Base-by-base conservation (phyloP, 2,329 filamentous ascomycete genomes). In the Cladosporium oxysporum region DNA sequence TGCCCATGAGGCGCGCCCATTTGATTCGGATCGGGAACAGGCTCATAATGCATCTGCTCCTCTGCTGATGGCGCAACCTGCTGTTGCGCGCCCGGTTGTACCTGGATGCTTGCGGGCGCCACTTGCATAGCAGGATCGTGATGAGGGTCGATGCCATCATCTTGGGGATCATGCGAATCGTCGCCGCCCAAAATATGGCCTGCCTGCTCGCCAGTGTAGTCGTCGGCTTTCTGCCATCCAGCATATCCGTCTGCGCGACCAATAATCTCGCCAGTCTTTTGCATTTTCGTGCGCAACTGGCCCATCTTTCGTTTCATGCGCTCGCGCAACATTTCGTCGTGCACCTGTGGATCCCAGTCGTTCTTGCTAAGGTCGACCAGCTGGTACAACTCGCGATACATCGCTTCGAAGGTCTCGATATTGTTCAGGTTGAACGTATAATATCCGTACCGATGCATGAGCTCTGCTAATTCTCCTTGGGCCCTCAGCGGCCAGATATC, bases 291-390 rank as follows among this genome's bases (percentile, higher is more conserved):
- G 41, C 76, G 72, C n/a, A 78, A 68, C 61, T 77, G 75, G 11
- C 71, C 74, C 75, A 78, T 77, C 66, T 78, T 78, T 33, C 75
- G 72, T 69, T 77, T 76, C 69, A 74, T 77, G 60, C 76, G 75
- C 61, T 78, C 76, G 23, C 76, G 74, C 29, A 78, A 68, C 62
- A 76, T 67, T 57, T 77, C 76, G 58, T 77, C 76, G 68, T 78
- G 76, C 10, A 75, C 67, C 12, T 71, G 69, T 10, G 73, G 72
- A 11, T 71, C 67, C 76, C 76, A 77, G 53, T 77, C 76, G 47
- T 72, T 73, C 64, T 74, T 76, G 59, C 55, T 69, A 57, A 74
- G 71, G 55, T 78, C 76, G 31, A 78, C 76, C 2, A 78, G 72
- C 37, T 71, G 69, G 63, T 78, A 77, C 12, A 78, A 68, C 26